Evolutionary conservation across 2,329 filamentous ascomycete species (phyloP).

Genomic region (Ophiostoma quercus): DNA sequence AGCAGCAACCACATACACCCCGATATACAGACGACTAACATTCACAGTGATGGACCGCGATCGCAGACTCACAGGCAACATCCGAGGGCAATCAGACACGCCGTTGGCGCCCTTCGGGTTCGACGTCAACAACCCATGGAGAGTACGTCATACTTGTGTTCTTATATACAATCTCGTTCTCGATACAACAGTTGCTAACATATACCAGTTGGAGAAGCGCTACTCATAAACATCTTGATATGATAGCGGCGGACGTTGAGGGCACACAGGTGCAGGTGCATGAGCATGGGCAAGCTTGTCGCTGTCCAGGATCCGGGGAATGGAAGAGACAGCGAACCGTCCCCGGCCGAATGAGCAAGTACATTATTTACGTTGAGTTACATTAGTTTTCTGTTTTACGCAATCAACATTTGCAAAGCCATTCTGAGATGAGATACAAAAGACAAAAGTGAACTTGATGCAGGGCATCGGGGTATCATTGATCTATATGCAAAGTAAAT

Average conservation of each 20-base stretch:
- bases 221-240: conserved; percentile 38
- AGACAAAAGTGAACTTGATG: not conserved
- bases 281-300: not conserved
- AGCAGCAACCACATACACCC: not conserved
- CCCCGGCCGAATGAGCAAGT: not conserved
- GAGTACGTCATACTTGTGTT: conserved; percentile 41
- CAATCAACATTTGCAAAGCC: conserved; percentile 4
- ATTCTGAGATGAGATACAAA: not conserved
- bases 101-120: conserved; percentile 54
- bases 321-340: not conserved
- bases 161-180: not conserved
- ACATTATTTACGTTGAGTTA: conserved; percentile 4
- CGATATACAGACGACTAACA: not conserved
- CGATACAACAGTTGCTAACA: conserved; percentile 20
- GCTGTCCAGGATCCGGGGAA: not conserved
- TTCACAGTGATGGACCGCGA: conserved; percentile 60
- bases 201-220: conserved; percentile 46
- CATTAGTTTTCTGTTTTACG: conserved; percentile 7
- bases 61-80: conserved; percentile 52
- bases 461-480: conserved; percentile 19
- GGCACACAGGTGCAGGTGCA: not conserved
- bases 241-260: not conserved
- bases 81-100: conserved; percentile 55
- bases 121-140: conserved; percentile 60
- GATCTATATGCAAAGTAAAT: conserved; percentile 6